Base-by-base conservation (phyloP, 1,284 basidiomycete species). In the Lignosus rhinocerotis region DNA sequence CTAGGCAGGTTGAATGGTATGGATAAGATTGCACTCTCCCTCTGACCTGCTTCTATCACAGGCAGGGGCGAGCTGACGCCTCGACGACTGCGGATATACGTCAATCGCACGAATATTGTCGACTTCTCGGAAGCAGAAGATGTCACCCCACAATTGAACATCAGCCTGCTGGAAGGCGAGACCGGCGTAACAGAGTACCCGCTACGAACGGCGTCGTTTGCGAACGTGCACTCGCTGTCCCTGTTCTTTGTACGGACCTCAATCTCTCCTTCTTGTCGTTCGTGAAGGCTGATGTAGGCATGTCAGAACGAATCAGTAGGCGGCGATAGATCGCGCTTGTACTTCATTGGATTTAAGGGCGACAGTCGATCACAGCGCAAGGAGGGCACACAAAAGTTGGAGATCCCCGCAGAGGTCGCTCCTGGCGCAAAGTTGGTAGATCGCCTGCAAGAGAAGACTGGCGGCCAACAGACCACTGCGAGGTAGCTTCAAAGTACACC, bases 271-370 rank as follows among this genome's bases (percentile, higher is more conserved):
- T 3, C 3, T 16, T n/a, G 0, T 6, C 6, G 34, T 16, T 10
- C 10, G 11, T 8, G n/a, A 1, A 25, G 3, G 30, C 6, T 38
- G 32, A 43, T 12, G 17, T 21, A 36, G 10, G 25, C 11, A 36
- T 10, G 34, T 33, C 46, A 48, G 90, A 84, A 81, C 57, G 83
- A 92, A 51, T 77, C 91, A 0, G 76, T 78, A 3, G 87, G 86
- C 1, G 85, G 79, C 30, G 86, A 90, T 8, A 68, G 74, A 6
- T 82, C 87, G 2, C 76, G 86, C 39, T 72, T 93, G 44, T 94
- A 88, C 68, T 94, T 85, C 68, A 69, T 93, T 51, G 92, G 92
- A 12, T 94, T 94, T 78, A 87, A 85, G 69, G 92, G 92, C 45
- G 89, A 92, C 64, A 76, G 78, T 44, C 77, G 80, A 48, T 76